phyloP scores from a whole-genome alignment of 352 stramenopile genomes.

The Pythium volutum region DNA sequence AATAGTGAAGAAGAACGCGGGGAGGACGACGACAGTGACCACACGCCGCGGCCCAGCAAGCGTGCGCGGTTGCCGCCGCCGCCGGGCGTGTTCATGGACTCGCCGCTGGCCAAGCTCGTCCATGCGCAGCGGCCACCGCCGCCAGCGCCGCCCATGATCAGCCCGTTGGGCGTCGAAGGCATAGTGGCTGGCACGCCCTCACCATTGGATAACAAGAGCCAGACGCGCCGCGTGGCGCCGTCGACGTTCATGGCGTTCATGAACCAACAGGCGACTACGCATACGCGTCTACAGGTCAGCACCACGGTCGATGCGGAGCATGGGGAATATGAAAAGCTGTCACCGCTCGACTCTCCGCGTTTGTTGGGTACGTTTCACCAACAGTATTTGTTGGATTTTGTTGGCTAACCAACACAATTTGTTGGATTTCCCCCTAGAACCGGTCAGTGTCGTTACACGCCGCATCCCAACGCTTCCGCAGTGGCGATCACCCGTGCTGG shows the following conservation, averaged over 20 bases:
- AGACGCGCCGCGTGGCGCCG: background rate
- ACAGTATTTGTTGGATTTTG: background rate
- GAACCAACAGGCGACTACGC: background rate
- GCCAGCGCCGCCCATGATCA: conserved; percentile 2
- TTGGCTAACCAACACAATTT: background rate
- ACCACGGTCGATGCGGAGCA: background rate
- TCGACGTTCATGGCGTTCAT: conserved; percentile 11
- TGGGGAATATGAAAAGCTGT: background rate
- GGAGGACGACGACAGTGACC: background rate
- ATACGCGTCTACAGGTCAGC: background rate
- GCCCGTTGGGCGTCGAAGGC: conserved; percentile 16
- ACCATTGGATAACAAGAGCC: conserved; percentile 3
- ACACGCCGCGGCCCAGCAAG: background rate
- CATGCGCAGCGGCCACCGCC: conserved; percentile 5
- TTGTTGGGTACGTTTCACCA: background rate
- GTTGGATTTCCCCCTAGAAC: background rate
- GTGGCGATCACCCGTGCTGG: conserved; percentile 1
- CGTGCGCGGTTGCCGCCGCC: conserved; percentile 6
- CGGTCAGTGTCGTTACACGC: background rate
- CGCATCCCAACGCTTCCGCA: conserved; percentile 8
- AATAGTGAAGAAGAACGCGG: background rate
- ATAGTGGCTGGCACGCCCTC: background rate
- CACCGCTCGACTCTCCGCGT: conserved; percentile 14
- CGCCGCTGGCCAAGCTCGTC: conserved; percentile 16
- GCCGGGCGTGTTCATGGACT: conserved; percentile 20